phyloP scores from a whole-genome alignment of 805 yeast species.

The Ogataea nonfermentans region DNA sequence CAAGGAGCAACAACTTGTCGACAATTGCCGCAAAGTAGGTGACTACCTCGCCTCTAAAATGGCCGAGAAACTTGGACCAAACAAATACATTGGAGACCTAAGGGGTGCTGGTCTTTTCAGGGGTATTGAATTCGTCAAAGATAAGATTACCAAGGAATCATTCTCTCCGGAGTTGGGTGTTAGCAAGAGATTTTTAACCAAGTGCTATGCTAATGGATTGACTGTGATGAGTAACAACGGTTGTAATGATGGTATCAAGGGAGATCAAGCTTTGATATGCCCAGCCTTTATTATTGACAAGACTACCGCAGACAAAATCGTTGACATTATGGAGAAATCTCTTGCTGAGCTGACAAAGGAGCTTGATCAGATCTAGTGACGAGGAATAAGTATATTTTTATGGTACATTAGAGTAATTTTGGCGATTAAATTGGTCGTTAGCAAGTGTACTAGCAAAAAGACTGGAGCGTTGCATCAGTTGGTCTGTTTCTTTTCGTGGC shows the following conservation, averaged over 20 bases:
- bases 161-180: slow-evolving; percentile 35
- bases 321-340: slow-evolving; percentile 15
- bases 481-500: slow-evolving; percentile 4
- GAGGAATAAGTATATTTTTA: background rate
- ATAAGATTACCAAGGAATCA: slow-evolving; percentile 45
- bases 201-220: slow-evolving; percentile 40
- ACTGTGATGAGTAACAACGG: slow-evolving; percentile 41
- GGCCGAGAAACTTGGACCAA: slow-evolving; percentile 28
- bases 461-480: too few relatives aligned
- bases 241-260: slow-evolving; percentile 39
- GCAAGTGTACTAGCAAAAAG: too few relatives aligned
- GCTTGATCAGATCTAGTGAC: background rate
- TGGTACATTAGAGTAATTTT: too few relatives aligned
- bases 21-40: slow-evolving; percentile 43
- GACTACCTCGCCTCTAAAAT: slow-evolving; percentile 41
- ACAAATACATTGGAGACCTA: slow-evolving; percentile 45
- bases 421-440: too few relatives aligned
- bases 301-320: slow-evolving; percentile 36
- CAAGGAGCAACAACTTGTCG: slow-evolving; percentile 35
- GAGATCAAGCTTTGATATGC: slow-evolving; percentile 45
- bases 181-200: slow-evolving; percentile 34
- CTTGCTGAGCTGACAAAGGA: slow-evolving; percentile 7
- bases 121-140: slow-evolving; percentile 50
- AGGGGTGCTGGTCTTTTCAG: slow-evolving; percentile 58
- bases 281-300: slow-evolving; percentile 43